Conservation (phyloP, 2,329 filamentous ascomycete species). For the Amphichorda felina region DNA sequence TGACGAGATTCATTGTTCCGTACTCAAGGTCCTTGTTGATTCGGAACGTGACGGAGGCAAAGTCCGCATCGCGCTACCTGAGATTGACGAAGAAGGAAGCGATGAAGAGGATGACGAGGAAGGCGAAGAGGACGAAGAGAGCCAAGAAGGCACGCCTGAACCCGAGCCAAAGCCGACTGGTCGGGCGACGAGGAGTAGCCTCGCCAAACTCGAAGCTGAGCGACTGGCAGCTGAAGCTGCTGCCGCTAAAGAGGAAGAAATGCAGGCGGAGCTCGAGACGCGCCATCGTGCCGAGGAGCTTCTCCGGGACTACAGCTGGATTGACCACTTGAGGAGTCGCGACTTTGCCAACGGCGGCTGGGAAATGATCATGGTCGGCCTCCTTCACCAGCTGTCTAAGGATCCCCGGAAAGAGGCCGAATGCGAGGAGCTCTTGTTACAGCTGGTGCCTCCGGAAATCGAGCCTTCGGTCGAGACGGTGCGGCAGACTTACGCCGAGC, state of each 20-base stretch:
- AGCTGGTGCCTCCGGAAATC: constrained; percentile 68
- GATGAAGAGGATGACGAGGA: constrained; percentile 50
- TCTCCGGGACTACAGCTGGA: constrained; percentile 66
- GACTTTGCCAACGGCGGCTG: constrained; percentile 84
- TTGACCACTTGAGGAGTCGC: constrained; percentile 69
- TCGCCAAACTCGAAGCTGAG: constrained; percentile 71
- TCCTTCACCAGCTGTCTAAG: constrained; percentile 76
- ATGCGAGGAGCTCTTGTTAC: constrained; percentile 68
- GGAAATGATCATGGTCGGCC: constrained; percentile 79
- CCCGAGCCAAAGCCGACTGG: constrained; percentile 54
- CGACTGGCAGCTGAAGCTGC: constrained; percentile 49
- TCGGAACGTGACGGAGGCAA: constrained; percentile 65
- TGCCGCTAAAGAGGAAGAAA: constrained; percentile 36
- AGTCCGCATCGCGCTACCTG: constrained; percentile 66
- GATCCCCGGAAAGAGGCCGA: constrained; percentile 54
- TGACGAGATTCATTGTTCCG: constrained; percentile 81
- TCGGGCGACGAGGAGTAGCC: constrained; percentile 73
- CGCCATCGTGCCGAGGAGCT: constrained; percentile 66
- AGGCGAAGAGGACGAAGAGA: constrained; percentile 46
- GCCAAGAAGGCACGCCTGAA: constrained; percentile 48
- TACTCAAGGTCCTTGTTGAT: constrained; percentile 77
- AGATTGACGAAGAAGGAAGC: constrained; percentile 59
- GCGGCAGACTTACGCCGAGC: constrained; percentile 54
- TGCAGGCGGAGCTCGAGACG: constrained; percentile 33
- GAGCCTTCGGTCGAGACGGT: constrained; percentile 70